Evolutionary conservation across 2,329 filamentous ascomycete species (phyloP), one percentile per base, ranked within the genome.

Genomic region (Plenodomus lindquistii): DNA sequence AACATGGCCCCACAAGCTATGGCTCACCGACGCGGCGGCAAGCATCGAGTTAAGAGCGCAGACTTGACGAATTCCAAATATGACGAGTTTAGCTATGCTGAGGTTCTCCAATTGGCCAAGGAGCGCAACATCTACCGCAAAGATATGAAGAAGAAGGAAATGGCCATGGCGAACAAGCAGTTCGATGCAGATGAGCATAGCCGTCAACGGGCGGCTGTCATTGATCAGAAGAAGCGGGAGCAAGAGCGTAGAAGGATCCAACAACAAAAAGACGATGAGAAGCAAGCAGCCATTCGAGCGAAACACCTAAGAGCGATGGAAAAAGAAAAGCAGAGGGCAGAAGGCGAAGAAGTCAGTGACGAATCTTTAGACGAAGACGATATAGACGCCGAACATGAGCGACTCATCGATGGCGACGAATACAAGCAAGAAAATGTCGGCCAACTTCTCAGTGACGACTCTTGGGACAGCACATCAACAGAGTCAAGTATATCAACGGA

Each of bases 71-170:
- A 60, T n/a, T 68, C 67, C 5, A 51, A 62, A 8, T 71, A 62
- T 49, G 69, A 72, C 34, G 42, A 55, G 3, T 57, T 52, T 38
- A 59, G 54, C 27, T 59, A 64, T 34, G 50, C 52, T 18, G 59
- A 65, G 21, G 62, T 72, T 0, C 40, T 57, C 6, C 27, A 42
- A 15, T 55, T 54, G 4, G 48, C 55, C 7, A 60, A 56, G 15
- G 61, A 55, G n/a, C 54, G 55, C 2, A 48, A 54, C 10, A 40
- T 65, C 38, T 66, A 57, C n/a, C 40, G 52, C 11, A 67, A 69
- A 27, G 65, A 70, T 21, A 64, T 69, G 61, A 61, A 57, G 38
- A 71, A 71, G 37, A 48, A 48, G 21, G 54, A 59, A 34, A 66
- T 70, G 59, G 59, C 59, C 7, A 52, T 49, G n/a, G 47, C 43